Base-by-base conservation (phyloP, 176 grass and related monocot species). In the Oryza rufipogon region DNA sequence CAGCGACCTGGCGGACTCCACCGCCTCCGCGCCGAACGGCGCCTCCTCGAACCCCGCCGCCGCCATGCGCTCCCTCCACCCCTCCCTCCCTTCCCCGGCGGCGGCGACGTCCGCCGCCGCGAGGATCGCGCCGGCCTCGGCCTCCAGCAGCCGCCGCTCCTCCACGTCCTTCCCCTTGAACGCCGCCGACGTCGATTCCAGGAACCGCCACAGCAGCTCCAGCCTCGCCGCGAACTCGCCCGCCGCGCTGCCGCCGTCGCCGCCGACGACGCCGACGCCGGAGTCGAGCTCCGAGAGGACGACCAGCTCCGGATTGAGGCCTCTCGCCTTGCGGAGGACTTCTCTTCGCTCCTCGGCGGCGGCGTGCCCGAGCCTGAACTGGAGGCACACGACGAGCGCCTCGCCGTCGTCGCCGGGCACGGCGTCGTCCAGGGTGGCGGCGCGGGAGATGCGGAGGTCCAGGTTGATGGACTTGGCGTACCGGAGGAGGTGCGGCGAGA, bases 381-480 rank as follows among this genome's bases (percentile, higher is more conserved):
- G 96, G 84, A 89, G 87, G 77, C 91, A 95, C 9, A 99, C 69
- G 9, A 95, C 88, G 63, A 98, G 81, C 45, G 73, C 89, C 87
- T 94, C 87, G 12, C 84, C 87, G 36, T 38, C 36, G 36, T 5
- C 5, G 70, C n/a, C 4, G 10, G 66, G 81, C 10, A 85, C 77
- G 45, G 45, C 5, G 9, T 80, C 5, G 9, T 80, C 81, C 16
- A 98, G 71, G 19, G 76, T 81, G 0, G 34, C 30, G 0, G 78
- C 80, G 7, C 77, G 86, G 73, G 66, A 42, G 77, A 98, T 94
- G 16, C 75, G 66, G 19, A 98, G 96, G 56, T 89, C 89, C 14
- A 98, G 87, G 80, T 86, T 75, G 75, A 98, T 98, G 41, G 89
- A 95, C 74, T 94, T 98, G 64, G 96, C 80, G 71, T 95, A 98